These are phyloP conservation scores for Deinandra increscens DNA, from an alignment of 129 eudicot genomes.

Conservation along the genomic window DNA sequence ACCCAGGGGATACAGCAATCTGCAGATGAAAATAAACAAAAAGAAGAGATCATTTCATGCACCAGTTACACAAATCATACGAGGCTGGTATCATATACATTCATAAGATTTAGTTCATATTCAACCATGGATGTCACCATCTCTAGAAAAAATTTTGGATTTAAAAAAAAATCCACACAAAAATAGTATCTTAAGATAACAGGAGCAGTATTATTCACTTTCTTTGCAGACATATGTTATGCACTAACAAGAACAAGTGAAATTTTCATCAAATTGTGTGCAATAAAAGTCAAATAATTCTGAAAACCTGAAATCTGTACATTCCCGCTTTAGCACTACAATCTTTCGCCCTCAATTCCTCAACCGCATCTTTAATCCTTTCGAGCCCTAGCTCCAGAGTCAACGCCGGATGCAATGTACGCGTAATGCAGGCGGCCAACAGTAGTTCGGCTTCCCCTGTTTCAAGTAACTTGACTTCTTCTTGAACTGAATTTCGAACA, in stretches of 20 bases:
- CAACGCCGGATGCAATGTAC: slow-evolving; percentile 69
- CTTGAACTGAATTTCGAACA: slow-evolving; percentile 33
- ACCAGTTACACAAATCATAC: not conserved
- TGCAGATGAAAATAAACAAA: slow-evolving; percentile 26
- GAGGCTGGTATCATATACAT: not conserved
- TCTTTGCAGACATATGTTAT: not conserved
- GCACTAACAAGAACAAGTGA: not conserved
- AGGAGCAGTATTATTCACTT: not conserved
- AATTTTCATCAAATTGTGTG: not conserved
- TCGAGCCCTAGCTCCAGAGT: slow-evolving; percentile 69
- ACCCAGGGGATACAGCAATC: slow-evolving; percentile 93
- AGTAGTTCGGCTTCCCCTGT: slow-evolving; percentile 55
- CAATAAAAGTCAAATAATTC: not conserved
- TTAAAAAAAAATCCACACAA: not conserved
- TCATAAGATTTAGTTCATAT: not conserved
- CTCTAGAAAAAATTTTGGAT: not conserved
- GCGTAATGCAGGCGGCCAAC: slow-evolving; percentile 69
- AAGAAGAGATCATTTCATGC: not conserved
- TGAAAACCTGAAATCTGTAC: slow-evolving; percentile 70
- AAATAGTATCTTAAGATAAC: not conserved
- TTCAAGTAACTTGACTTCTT: slow-evolving; percentile 39
- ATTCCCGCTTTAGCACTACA: slow-evolving; percentile 55
- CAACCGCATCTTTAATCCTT: slow-evolving; percentile 49
- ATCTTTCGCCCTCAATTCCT: slow-evolving; percentile 51
- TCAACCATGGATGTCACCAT: not conserved